Evolutionary conservation across 1,284 basidiomycete genomes (phyloP), one percentile per base, ranked within the genome.

Genomic region (Pulchroboletus neoregius): DNA sequence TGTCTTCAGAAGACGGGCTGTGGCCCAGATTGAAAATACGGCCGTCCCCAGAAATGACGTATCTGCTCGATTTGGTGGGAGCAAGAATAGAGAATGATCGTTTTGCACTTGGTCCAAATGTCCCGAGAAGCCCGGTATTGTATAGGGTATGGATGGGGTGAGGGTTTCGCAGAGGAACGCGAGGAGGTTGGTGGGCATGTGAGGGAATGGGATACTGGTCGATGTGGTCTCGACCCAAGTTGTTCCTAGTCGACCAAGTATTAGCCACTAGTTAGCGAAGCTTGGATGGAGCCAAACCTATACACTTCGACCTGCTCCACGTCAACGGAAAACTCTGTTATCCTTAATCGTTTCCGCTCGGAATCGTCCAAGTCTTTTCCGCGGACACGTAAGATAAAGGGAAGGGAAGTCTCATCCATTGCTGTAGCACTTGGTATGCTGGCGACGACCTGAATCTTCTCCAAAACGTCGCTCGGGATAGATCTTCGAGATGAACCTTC

Each of bases 281-380:
- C 12, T 43, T 34, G 40, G 18, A 48, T 42, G 27, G 27, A 46
- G 23, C 62, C 76, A 44, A 55, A 87, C 86, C 82, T 74, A 63
- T 75, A 82, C 45, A 72, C 71, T 57, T 90, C 87, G 28, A 68
- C 65, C 53, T 90, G 87, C 37, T 76, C 62, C 13, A 87, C 53
- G 41, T 80, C 72, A 5, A 83, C 61, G 4, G 69, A 63, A 55
- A 89, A 77, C 8, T 72, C 73, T 26, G 72, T 68, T 13, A 87
- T 54, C 46, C 75, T 75, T 11, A 91, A 60, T 33, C 71, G 71
- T 52, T 72, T 66, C 57, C 76, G 72, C 35, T 80, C 69, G 5
- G 63, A 67, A 30, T 65, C 63, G 0, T 71, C 58, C 43, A 86
- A 58, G 38, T 70, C 73, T 46, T 75, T 71, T 10, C 78, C 75